phyloP scores from a whole-genome alignment of 1,284 basidiomycete species.

The Melampsora abietis-canadensis region DNA sequence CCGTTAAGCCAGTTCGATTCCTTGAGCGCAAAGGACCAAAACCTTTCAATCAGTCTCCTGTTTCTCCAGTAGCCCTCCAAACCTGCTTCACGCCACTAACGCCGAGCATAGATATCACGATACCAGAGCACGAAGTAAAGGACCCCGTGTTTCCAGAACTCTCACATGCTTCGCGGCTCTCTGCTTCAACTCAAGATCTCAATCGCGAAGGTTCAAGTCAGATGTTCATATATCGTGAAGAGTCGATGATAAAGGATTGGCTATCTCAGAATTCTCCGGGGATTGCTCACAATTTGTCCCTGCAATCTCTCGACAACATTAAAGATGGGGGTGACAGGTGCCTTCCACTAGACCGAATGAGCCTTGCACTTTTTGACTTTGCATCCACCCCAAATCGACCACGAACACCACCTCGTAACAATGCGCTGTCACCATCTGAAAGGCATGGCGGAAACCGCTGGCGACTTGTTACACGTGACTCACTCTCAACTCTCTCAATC shows the following conservation, averaged over 20 bases:
- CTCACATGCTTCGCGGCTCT: not conserved
- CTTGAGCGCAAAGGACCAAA: not conserved
- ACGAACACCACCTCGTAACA: not conserved
- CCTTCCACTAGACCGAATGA: not conserved
- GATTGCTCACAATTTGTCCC: not conserved
- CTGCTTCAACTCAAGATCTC: not conserved
- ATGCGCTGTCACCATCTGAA: not conserved
- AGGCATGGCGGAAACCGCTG: too few relatives aligned
- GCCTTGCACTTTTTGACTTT: constrained; percentile 4
- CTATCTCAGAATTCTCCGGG: not conserved
- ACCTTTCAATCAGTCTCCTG: not conserved
- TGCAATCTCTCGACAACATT: constrained; percentile 1
- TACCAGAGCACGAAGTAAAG: not conserved
- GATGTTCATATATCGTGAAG: not conserved
- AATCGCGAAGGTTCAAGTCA: not conserved
- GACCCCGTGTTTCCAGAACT: not conserved
- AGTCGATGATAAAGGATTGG: not conserved
- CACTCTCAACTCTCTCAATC: constrained; percentile 1
- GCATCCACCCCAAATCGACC: not conserved
- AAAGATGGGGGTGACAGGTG: not conserved
- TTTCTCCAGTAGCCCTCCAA: not conserved
- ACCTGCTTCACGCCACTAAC: not conserved
- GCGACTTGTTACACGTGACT: too few relatives aligned
- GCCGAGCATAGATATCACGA: not conserved
- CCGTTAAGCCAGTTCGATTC: not conserved